Evolutionary conservation across 306 rosid genomes (phyloP).

Genomic region (Urtica urens): DNA sequence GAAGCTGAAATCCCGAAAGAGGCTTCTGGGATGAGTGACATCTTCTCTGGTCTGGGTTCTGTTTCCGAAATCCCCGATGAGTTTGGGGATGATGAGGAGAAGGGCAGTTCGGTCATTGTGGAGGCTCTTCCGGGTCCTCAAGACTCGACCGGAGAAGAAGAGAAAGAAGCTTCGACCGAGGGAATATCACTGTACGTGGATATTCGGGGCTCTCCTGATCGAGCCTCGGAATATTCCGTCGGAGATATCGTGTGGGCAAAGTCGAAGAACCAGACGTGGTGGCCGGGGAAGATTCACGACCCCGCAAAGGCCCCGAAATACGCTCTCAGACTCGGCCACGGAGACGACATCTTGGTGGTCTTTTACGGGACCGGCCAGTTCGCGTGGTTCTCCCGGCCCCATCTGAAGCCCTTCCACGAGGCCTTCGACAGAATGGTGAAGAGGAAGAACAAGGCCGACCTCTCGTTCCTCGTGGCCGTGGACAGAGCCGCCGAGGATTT

Average conservation of each 20-base stretch:
- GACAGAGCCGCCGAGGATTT: slow-evolving; percentile 44
- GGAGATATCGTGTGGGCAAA: slow-evolving; percentile 50
- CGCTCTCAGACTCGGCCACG: slow-evolving; percentile 9
- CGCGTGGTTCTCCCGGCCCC: slow-evolving; percentile 26
- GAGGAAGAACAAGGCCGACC: slow-evolving; percentile 26
- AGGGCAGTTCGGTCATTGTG: too few relatives aligned
- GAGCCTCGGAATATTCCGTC: slow-evolving; percentile 15
- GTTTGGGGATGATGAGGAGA: background rate
- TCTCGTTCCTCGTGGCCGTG: slow-evolving; percentile 39
- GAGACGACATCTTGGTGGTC: slow-evolving; percentile 17
- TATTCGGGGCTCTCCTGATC: slow-evolving; percentile 20
- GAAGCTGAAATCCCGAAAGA: slow-evolving; percentile 20
- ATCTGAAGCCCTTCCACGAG: slow-evolving; percentile 27
- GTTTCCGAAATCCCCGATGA: slow-evolving; percentile 8
- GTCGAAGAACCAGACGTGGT: slow-evolving; percentile 42
- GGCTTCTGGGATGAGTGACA: slow-evolving; percentile 18
- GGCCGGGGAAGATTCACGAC: slow-evolving; percentile 39
- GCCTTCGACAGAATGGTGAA: slow-evolving; percentile 26
- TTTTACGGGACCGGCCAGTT: slow-evolving; percentile 34
- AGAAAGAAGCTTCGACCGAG: slow-evolving; percentile 22
- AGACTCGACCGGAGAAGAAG: slow-evolving; percentile 13
- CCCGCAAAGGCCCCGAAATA: slow-evolving; percentile 19
- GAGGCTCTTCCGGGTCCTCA: slow-evolving; percentile 11
- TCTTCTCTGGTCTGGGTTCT: slow-evolving; percentile 11
- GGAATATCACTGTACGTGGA: slow-evolving; percentile 30